Percentiles rank a stretch among this genome's conserved stretches.
phyloP scores from a whole-genome alignment of 768 basidiomycete species.

The Ramaria sp. region DNA sequence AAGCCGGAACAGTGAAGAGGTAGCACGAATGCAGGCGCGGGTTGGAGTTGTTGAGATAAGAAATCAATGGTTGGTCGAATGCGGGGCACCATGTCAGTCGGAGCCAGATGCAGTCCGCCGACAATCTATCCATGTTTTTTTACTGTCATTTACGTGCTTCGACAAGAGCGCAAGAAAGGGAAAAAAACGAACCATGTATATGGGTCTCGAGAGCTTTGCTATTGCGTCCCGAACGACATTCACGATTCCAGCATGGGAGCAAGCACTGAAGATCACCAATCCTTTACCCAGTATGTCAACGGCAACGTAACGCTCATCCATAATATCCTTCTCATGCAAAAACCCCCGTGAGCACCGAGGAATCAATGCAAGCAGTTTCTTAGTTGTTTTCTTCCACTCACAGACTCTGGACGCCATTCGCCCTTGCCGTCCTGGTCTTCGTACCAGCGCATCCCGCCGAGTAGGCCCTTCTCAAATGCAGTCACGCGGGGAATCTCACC shows the following conservation, averaged over 20 bases:
- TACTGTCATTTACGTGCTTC: too few relatives aligned
- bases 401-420: conserved; percentile 30
- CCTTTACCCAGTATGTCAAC: conserved; percentile 78
- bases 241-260: conserved; percentile 75
- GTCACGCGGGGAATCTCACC: conserved; percentile 71
- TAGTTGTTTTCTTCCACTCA: conserved; percentile 20
- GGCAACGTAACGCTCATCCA: conserved; percentile 74
- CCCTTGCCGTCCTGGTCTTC: conserved; percentile 19
- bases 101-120: conserved; percentile 77
- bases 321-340: conserved; percentile 41
- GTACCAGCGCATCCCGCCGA: conserved; percentile 56
- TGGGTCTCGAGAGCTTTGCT: conserved; percentile 46
- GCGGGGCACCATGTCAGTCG: conserved; percentile 49
- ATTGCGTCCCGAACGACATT: conserved; percentile 72
- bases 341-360: too few relatives aligned
- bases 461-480: conserved; percentile 54
- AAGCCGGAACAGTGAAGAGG: conserved; percentile 86
- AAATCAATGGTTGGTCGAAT: conserved; percentile 64
- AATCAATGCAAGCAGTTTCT: neutral
- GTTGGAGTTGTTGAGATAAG: conserved; percentile 45
- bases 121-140: too few relatives aligned
- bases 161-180: too few relatives aligned
- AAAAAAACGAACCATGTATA: conserved; percentile 55
- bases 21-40: conserved; percentile 57
- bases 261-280: conserved; percentile 76